Conservation (phyloP, 2,329 filamentous ascomycete genomes). For the Fusarium sp. region DNA sequence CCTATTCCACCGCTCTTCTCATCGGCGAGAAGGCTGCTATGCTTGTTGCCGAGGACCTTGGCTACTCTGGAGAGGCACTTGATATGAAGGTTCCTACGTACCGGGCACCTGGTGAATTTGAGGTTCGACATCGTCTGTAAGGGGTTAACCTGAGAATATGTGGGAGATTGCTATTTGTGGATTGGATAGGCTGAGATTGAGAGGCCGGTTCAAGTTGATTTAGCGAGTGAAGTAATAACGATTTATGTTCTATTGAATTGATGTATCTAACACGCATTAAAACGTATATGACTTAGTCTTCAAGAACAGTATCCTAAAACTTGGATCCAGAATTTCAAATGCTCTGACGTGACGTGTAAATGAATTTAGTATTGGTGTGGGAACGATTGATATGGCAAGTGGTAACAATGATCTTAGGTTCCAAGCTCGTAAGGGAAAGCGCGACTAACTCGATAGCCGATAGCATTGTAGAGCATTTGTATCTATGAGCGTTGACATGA, state of each 20-base stretch:
- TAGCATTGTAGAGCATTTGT: no score
- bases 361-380: no score
- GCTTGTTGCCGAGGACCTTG: constrained; percentile 79
- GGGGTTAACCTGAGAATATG: background rate
- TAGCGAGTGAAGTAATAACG: constrained; percentile 19
- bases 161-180: background rate
- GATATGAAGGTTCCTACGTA: constrained; percentile 82
- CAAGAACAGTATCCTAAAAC: no score
- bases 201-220: constrained; percentile 12
- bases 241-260: background rate
- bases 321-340: no score
- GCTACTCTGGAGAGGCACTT: constrained; percentile 78
- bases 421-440: no score
- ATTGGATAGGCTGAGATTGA: constrained; percentile 13
- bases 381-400: no score
- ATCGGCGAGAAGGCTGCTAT: constrained; percentile 60
- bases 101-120: constrained; percentile 66
- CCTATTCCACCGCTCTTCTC: constrained; percentile 57
- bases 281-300: background rate
- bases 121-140: constrained; percentile 59
- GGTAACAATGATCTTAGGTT: no score
- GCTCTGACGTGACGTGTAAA: no score
- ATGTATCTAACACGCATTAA: background rate
- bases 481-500: no score
- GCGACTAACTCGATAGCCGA: no score